phyloP scores from a whole-genome alignment of 164 flowering plant species.

The grape (Vitis vinifera) region ASM3070453v1 NC_081816.1:23009501-23010000 shows the following conservation, averaged over 20 bases:
- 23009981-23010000: neutral
- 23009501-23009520: slow-evolving; percentile 69
- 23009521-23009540: slow-evolving; percentile 13
- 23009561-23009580: neutral
- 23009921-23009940: no score
- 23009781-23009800: neutral
- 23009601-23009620: no score
- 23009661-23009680: neutral
- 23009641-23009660: neutral
- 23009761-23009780: neutral
- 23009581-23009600: no score
- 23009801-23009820: neutral
- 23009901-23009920: neutral
- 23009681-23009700: neutral
- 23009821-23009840: neutral
- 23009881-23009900: neutral
- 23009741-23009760: neutral
- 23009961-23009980: no score
- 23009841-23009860: neutral
- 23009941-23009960: no score
- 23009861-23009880: neutral
- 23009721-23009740: neutral
- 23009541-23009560: neutral
- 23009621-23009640: neutral
- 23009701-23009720: neutral